A percentile compares a stretch with the other conserved stretches of the same genome.
These are phyloP conservation scores for Craspedostauros australis DNA, from an alignment of 108 stramenopile genomes.

Conservation along the genomic window DNA sequence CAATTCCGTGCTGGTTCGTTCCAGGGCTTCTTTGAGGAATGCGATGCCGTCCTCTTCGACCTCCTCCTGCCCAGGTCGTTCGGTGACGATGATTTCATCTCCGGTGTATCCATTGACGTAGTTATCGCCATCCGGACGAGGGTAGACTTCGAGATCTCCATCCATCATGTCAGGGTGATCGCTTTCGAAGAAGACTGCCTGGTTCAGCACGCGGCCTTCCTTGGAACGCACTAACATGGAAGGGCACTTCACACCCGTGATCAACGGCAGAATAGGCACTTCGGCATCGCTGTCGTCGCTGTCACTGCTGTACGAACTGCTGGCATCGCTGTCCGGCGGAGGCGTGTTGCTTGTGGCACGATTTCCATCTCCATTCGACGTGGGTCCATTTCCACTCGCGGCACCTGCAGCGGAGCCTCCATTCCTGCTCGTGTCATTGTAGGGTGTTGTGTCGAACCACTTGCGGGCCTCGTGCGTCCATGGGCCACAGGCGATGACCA, in stretches of 20 bases:
- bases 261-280: constrained; percentile 16
- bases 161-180: constrained; percentile 6
- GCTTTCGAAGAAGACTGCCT: constrained; percentile 49
- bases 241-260: constrained; percentile 49
- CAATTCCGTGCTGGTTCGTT: constrained; percentile 26
- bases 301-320: too few relatives aligned
- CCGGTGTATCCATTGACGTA: constrained; percentile 54
- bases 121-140: constrained; percentile 48
- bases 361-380: too few relatives aligned
- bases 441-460: constrained; percentile 41
- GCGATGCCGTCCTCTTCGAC: constrained; percentile 26
- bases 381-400: too few relatives aligned
- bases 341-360: too few relatives aligned
- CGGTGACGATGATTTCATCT: constrained; percentile 27
- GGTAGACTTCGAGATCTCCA: constrained; percentile 56
- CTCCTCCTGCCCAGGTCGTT: constrained; percentile 41
- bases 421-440: too few relatives aligned
- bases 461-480: constrained; percentile 39
- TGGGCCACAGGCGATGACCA: constrained; percentile 48
- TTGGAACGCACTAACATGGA: constrained; percentile 33
- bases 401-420: too few relatives aligned
- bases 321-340: too few relatives aligned
- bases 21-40: constrained; percentile 29
- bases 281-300: constrained; percentile 1
- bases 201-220: constrained; percentile 22